Evolutionary conservation across 2,329 filamentous ascomycete genomes (phyloP), one percentile per base, ranked within the genome.

Genomic region (Aspergillus clavatus): DNA sequence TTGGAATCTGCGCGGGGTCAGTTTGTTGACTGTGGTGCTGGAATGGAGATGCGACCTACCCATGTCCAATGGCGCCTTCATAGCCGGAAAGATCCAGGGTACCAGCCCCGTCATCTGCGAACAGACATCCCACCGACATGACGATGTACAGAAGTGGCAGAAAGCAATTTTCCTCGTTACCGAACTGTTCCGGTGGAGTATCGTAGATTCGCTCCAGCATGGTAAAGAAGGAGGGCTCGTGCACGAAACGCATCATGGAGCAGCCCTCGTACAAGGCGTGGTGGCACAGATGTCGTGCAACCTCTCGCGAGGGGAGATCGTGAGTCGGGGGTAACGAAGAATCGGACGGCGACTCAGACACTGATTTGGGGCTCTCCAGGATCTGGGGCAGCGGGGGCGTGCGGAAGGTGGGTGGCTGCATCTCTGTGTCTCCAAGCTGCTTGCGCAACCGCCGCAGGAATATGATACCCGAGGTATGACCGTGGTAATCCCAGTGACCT

Each of bases 401-500:
- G 71, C 76, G 35, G 64, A 71, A 18, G 63, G 50, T 74, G 66
- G 42, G 78, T 73, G 49, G 84, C 68, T 61, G 84, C 81, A 14
- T 82, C 76, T 50, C 80, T 61, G 58, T 67, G 69, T 57, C 84
- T 38, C 87, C 85, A 54, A 96, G 87, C 60, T 95, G 86, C 59
- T 94, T 87, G 58, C 89, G 85, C 78, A 98, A 84, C 43, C 87
- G 83, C 52, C 82, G 81, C 56, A 96, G 78, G 65, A 96, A 98
- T 51, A 91, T 88, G 35, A 90, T 79, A 2, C 91, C 90, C 0
- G 93, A 97, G 0, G 91, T 96, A 52, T 87, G 86, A 38, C 93
- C 93, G 61, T 95, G 89, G 59, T 95, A 98, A 67, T 97, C 90
- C 83, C 89, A 95, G 57, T 93, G 83, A 33, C 91, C 91, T 57